These are phyloP conservation scores for Lasiodiplodia gonubiensis DNA, from an alignment of 2,329 filamentous ascomycete genomes.

Conservation along the genomic window DNA sequence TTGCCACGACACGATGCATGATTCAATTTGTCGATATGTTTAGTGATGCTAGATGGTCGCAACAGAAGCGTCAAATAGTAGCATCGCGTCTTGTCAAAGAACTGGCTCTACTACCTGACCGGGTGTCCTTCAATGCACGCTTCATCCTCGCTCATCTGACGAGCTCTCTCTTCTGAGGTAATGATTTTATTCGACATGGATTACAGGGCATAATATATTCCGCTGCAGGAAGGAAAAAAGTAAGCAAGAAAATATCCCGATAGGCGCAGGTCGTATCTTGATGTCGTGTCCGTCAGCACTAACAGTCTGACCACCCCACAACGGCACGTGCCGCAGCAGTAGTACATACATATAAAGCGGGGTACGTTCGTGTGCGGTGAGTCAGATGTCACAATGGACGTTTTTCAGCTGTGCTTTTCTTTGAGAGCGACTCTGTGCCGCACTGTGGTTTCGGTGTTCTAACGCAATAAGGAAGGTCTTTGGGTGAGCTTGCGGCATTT, in stretches of 20 bases:
- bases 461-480: conserved; percentile 3
- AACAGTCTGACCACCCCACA: neutral
- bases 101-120: neutral
- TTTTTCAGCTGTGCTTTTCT: neutral
- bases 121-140: too few species aligned
- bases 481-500: neutral
- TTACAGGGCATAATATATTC: too few species aligned
- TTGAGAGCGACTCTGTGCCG: neutral
- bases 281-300: neutral
- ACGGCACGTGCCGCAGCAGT: neutral
- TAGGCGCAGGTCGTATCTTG: neutral
- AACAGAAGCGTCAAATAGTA: neutral
- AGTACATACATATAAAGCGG: conserved; percentile 9
- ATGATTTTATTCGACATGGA: too few species aligned
- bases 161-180: too few species aligned
- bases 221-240: too few species aligned
- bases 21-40: neutral
- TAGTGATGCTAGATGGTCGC: neutral
- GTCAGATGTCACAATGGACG: conserved; percentile 1
- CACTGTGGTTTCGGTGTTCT: neutral
- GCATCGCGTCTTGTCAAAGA: neutral
- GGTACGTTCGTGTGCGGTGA: neutral
- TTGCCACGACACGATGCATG: neutral
- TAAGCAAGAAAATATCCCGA: too few species aligned
- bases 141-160: too few species aligned